Evolutionary conservation across 192 early-diverging fungal genomes (phyloP).

Genomic region (Pilobolus umbonatus): DNA sequence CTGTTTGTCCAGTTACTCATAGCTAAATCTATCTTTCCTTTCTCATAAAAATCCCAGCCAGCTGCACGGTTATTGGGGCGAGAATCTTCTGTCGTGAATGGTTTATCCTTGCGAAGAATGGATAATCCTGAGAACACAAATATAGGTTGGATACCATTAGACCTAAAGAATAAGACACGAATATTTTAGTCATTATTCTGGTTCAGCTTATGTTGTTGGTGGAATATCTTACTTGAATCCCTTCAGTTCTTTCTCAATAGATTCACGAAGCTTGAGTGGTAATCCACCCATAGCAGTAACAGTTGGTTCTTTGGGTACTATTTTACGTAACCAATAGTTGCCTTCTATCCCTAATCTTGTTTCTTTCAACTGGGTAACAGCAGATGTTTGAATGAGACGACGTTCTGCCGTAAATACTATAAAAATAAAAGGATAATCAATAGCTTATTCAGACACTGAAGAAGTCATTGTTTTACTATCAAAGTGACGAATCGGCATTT

Average conservation of each 20-base stretch:
- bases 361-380: conserved; percentile 54
- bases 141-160: conserved; percentile 63
- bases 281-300: conserved; percentile 62
- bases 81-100: conserved; percentile 58
- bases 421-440: background rate
- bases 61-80: conserved; percentile 54
- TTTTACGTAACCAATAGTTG: conserved; percentile 70
- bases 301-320: conserved; percentile 58
- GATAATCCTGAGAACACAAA: conserved; percentile 75
- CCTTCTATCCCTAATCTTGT: conserved; percentile 77
- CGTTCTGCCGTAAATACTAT: conserved; percentile 52
- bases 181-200: no score
- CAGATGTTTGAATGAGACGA: conserved; percentile 49
- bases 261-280: conserved; percentile 50
- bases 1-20: conserved; percentile 51
- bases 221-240: conserved; percentile 46
- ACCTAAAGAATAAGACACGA: conserved; percentile 26
- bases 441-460: background rate
- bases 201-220: background rate
- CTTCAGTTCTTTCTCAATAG: conserved; percentile 63
- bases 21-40: conserved; percentile 54
- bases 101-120: conserved; percentile 66
- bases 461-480: conserved; percentile 16
- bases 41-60: conserved; percentile 67
- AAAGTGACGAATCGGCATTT: conserved; percentile 36